Percentiles rank a stretch among this genome's conserved stretches.
Conservation (phyloP, 2,329 filamentous ascomycete genomes). For the Pezicula neosporulosa region DNA sequence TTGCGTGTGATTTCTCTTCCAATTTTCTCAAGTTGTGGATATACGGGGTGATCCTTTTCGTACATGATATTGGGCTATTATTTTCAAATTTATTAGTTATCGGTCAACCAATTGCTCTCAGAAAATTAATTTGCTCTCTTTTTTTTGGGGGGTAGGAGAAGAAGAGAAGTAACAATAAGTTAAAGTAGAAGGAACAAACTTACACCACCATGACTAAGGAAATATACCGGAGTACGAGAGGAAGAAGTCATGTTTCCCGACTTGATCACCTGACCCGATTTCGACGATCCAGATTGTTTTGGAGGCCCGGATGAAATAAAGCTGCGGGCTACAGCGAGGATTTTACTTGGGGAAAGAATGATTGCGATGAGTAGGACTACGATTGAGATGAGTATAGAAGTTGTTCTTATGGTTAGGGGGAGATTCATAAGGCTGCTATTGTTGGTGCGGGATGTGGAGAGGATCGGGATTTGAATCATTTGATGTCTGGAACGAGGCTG, state of each 20-base stretch:
- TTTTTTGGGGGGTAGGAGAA: neutral
- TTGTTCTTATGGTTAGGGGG: neutral
- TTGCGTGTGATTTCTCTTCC: constrained; percentile 69
- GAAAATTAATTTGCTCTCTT: neutral
- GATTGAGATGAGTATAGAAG: neutral
- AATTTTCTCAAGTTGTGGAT: constrained; percentile 58
- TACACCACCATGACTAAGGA: constrained; percentile 24
- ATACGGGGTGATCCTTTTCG: constrained; percentile 65
- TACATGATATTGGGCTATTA: constrained; percentile 61
- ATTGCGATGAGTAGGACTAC: constrained; percentile 6
- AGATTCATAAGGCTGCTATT: neutral
- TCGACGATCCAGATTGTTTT: neutral
- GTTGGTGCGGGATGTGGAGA: no score
- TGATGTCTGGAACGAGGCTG: no score
- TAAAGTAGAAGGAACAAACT: constrained; percentile 1
- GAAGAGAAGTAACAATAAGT: neutral
- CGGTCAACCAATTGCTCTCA: neutral
- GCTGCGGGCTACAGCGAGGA: neutral
- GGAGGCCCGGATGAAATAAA: neutral
- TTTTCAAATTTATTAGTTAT: neutral
- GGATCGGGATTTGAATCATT: no score
- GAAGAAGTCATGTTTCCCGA: constrained; percentile 12
- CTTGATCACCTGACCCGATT: neutral
- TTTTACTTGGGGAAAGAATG: constrained; percentile 7
- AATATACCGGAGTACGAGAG: constrained; percentile 18